A percentile compares a stretch with the other conserved stretches of the same genome.
Conservation (phyloP, 768 basidiomycete genomes). For the Boletellus ananiceps region DNA sequence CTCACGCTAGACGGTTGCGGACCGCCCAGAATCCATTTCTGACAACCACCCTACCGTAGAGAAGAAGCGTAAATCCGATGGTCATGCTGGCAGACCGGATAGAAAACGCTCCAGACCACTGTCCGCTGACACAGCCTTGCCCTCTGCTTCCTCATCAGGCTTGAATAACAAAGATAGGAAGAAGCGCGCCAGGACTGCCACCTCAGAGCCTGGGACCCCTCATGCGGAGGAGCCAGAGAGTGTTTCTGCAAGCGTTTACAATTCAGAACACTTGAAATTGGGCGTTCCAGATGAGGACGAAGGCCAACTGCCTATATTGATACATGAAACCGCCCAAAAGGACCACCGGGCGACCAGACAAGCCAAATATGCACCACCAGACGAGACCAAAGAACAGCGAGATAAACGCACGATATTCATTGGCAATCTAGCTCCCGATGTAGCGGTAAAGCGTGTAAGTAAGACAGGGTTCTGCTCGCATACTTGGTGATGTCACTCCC, state of each 20-base stretch:
- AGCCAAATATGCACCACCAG: slow-evolving; percentile 52
- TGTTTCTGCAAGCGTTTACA: slow-evolving; percentile 23
- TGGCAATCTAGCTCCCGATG: slow-evolving; percentile 78
- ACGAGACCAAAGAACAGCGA: slow-evolving; percentile 69
- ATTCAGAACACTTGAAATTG: slow-evolving; percentile 19
- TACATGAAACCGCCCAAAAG: slow-evolving; percentile 58
- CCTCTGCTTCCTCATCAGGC: slow-evolving; percentile 15
- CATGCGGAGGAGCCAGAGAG: neutral
- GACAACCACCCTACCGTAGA: slow-evolving; percentile 3
- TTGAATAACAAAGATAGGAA: slow-evolving; percentile 12
- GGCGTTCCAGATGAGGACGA: slow-evolving; percentile 25
- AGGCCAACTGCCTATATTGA: slow-evolving; percentile 36
- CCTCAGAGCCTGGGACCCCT: neutral
- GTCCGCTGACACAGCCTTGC: slow-evolving; percentile 9
- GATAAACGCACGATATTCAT: slow-evolving; percentile 88
- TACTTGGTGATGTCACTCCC: slow-evolving; percentile 1
- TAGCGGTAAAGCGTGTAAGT: slow-evolving; percentile 72
- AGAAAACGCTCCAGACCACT: slow-evolving; percentile 18
- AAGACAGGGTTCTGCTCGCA: neutral
- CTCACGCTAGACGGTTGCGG: slow-evolving; percentile 3
- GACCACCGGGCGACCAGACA: slow-evolving; percentile 28
- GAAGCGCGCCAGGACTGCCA: slow-evolving; percentile 3
- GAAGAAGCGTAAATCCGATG: slow-evolving; percentile 13
- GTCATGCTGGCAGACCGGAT: slow-evolving; percentile 11
- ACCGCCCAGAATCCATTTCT: slow-evolving; percentile 2